Base-by-base conservation (phyloP, 176 grass and related monocot genomes). In the Pontederia paniculata region DNA sequence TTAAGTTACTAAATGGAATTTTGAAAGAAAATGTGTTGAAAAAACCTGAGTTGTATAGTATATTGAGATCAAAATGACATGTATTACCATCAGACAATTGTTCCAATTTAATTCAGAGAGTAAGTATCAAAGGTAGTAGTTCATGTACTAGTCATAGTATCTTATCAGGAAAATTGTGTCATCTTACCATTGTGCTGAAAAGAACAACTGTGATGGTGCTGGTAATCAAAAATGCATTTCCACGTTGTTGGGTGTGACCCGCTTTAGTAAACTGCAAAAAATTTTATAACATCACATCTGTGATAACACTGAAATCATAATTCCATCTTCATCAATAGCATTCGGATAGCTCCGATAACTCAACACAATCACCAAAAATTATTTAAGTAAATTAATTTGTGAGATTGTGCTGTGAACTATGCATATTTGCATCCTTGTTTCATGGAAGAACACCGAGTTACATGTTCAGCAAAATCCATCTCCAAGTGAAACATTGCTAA, bases 161-260 rank as follows among this genome's bases (percentile, higher is more conserved):
- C 21, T 64, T 48, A 63, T 70, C 10, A 10, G 62, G 3, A 41
- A 42, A 21, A 16, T 44, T 21, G 71, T 57, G 37, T 4, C 16
- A 17, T 55, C 73, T 84, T 87, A 97, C 86, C 80, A 87, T 69
- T 65, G 86, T 97, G 83, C 91, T 97, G 80, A 97, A 87, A 23
- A 97, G 83, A 80, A 97, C 86, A 74, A 90, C 91, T 48, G 84
- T 90, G 67, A 97, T 80, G 65, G 91, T 97, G 68, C 91, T 88
- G 6, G 91, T 88, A 57, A 97, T 97, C 86, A 97, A 86, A 68
- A 81, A 66, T 57, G 91, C 91, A 73, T 96, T 80, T 49, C 75
- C 78, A 55, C 52, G 74, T 66, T 73, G 21, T 51, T 48, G 54
- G 63, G 82, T 89, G 74, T 83, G 76, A 49, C 79, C 91, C 65